These are phyloP conservation scores for Colletotrichum sp. DNA, from an alignment of 2,329 filamentous ascomycete genomes.

Conservation along the genomic window DNA sequence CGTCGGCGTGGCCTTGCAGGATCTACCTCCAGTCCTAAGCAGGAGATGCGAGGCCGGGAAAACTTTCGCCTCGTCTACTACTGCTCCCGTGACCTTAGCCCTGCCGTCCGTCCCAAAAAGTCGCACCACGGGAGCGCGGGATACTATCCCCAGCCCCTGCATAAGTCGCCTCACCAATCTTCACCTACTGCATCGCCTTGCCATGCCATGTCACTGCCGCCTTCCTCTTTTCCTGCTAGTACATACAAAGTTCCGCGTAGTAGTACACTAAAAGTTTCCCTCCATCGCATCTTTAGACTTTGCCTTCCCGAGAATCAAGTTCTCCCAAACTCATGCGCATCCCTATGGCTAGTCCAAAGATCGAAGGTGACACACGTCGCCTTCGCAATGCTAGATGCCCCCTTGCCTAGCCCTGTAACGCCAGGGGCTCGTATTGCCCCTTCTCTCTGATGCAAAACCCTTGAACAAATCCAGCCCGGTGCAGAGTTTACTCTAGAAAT, in stretches of 20 bases:
- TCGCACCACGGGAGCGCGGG: not conserved
- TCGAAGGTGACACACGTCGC: not conserved
- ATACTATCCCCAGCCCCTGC: constrained; percentile 8
- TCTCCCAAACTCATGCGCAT: not conserved
- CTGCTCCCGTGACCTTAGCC: not conserved
- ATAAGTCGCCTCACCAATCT: not conserved
- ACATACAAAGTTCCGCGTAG: not conserved
- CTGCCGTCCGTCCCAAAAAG: not conserved
- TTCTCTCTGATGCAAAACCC: constrained; percentile 5
- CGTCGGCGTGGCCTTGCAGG: not conserved
- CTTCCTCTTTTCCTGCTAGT: not conserved
- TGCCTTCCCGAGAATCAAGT: not conserved
- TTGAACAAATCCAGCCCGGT: not conserved
- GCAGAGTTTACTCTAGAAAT: constrained; percentile 11
- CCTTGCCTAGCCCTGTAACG: constrained; percentile 15
- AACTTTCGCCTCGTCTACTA: not conserved
- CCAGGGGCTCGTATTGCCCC: constrained; percentile 6
- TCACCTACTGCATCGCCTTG: not conserved
- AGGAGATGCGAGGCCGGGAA: not conserved
- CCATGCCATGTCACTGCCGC: not conserved
- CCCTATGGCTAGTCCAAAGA: constrained; percentile 4
- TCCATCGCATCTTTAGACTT: not conserved
- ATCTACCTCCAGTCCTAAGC: not conserved
- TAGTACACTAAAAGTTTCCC: not conserved
- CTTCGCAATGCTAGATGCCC: not conserved